Percentiles rank a stretch among this genome's conserved stretches.
Evolutionary conservation across 352 stramenopile species (phyloP).

Genomic region (Pythium sp.): DNA sequence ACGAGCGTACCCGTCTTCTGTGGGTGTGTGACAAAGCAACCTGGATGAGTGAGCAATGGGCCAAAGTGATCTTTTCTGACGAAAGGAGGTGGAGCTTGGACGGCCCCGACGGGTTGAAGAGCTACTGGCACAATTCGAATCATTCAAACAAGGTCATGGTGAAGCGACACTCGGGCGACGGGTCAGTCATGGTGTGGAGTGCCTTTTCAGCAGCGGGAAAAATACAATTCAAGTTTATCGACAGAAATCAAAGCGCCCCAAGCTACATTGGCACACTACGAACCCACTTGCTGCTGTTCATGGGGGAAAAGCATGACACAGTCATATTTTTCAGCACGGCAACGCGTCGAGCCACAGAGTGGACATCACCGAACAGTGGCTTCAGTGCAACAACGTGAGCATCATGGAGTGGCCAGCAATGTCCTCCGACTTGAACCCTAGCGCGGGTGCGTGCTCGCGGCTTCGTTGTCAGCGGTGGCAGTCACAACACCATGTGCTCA

Average conservation of each 20-base stretch:
- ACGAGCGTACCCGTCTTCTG: not conserved
- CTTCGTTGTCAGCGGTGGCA: conserved; percentile 13
- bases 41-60: not conserved
- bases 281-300: not conserved
- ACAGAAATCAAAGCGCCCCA: not conserved
- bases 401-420: not conserved
- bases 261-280: not conserved
- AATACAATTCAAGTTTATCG: not conserved
- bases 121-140: too few relatives aligned
- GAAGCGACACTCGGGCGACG: not conserved
- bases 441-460: conserved; percentile 24
- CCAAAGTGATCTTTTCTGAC: not conserved
- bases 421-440: not conserved
- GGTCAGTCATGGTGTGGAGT: not conserved
- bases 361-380: too few relatives aligned
- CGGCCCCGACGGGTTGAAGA: too few relatives aligned
- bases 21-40: not conserved
- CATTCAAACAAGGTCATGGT: not conserved
- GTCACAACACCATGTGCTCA: conserved; percentile 28
- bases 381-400: not conserved
- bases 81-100: not conserved
- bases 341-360: too few relatives aligned
- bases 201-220: not conserved
- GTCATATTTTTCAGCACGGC: too few relatives aligned
- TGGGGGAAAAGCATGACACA: too few relatives aligned